Conservation (phyloP, 2,329 filamentous ascomycete species). For the Diplodia mutila region DNA sequence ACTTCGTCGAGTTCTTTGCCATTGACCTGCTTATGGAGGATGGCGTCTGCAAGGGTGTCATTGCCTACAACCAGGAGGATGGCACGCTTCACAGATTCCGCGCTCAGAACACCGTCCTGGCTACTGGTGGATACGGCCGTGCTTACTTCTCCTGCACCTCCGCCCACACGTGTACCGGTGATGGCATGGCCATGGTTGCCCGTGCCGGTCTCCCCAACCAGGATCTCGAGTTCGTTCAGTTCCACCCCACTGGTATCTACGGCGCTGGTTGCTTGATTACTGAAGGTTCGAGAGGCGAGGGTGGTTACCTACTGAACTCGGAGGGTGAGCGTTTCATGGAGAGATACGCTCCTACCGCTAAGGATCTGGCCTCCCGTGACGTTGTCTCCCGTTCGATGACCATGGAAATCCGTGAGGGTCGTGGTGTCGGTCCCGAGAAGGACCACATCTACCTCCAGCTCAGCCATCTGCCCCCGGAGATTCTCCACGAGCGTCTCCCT, state of each 20-base stretch:
- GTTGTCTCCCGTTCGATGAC: slow-evolving; percentile 98
- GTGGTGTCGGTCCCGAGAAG: slow-evolving; percentile 95
- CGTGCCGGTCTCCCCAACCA: slow-evolving; percentile 97
- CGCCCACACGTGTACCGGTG: slow-evolving; percentile 97
- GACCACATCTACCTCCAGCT: slow-evolving; percentile 99
- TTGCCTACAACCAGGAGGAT: slow-evolving; percentile 98
- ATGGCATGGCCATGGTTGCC: slow-evolving; percentile 99
- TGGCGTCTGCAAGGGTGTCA: slow-evolving; percentile 92
- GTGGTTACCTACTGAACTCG: slow-evolving; percentile 95
- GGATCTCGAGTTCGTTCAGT: slow-evolving; percentile 99
- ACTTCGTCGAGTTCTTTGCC: slow-evolving; percentile 99
- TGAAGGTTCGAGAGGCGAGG: slow-evolving; percentile 96
- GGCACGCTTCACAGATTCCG: slow-evolving; percentile 97
- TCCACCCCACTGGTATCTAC: slow-evolving; percentile 99
- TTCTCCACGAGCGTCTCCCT: slow-evolving; percentile 93
- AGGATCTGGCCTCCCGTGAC: slow-evolving; percentile 95
- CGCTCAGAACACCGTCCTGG: slow-evolving; percentile 93
- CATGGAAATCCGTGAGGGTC: slow-evolving; percentile 94
- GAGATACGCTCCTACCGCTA: slow-evolving; percentile 94
- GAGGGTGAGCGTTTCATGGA: slow-evolving; percentile 99
- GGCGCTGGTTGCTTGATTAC: slow-evolving; percentile 97
- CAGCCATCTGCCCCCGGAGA: slow-evolving; percentile 87
- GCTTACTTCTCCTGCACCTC: slow-evolving; percentile 99
- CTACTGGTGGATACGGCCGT: slow-evolving; percentile 96
- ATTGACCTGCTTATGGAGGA: slow-evolving; percentile 97